A percentile compares a stretch with the other conserved stretches of the same genome.
These are phyloP conservation scores for Neocucurbitaria cava DNA, from an alignment of 2,329 filamentous ascomycete species.

Conservation along the genomic window DNA sequence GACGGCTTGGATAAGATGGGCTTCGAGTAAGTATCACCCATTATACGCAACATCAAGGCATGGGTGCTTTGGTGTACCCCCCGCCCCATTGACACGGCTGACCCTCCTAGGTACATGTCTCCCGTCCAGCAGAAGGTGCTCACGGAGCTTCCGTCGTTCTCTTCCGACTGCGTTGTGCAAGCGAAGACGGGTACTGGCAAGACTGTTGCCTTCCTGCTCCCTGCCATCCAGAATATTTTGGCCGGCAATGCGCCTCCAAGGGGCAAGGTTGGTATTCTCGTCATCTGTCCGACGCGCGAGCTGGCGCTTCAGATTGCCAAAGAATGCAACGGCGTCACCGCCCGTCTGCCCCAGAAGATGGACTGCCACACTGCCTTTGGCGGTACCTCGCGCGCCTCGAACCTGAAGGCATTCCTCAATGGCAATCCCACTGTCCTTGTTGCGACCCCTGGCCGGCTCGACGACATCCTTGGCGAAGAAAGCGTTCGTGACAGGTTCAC, in stretches of 20 bases:
- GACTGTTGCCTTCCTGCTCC: conserved; percentile 58
- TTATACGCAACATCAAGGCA: not conserved
- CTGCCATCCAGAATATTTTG: conserved; percentile 56
- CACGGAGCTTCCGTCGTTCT: conserved; percentile 57
- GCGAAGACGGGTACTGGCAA: conserved; percentile 61
- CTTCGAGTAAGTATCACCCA: conserved; percentile 40
- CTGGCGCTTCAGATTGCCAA: conserved; percentile 60
- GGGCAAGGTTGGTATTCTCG: conserved; percentile 54
- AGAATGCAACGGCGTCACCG: conserved; percentile 53
- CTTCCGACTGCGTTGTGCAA: conserved; percentile 62
- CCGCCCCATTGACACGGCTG: conserved; percentile 4
- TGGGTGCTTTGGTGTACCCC: not conserved
- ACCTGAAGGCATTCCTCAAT: conserved; percentile 42
- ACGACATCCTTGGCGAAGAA: conserved; percentile 55
- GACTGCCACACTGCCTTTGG: conserved; percentile 57
- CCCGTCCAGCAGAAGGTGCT: conserved; percentile 63
- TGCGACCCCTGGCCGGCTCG: conserved; percentile 57
- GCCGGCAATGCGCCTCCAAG: conserved; percentile 35
- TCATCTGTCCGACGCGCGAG: conserved; percentile 58
- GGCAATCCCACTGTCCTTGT: conserved; percentile 54
- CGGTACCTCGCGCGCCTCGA: conserved; percentile 43
- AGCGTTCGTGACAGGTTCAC: conserved; percentile 55
- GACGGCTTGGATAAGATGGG: conserved; percentile 46
- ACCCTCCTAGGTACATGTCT: conserved; percentile 53
- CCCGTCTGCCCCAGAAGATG: conserved; percentile 47